These are phyloP conservation scores for Nymphaea thermarum DNA, from an alignment of 164 flowering plant species.

Conservation along the genomic window DNA sequence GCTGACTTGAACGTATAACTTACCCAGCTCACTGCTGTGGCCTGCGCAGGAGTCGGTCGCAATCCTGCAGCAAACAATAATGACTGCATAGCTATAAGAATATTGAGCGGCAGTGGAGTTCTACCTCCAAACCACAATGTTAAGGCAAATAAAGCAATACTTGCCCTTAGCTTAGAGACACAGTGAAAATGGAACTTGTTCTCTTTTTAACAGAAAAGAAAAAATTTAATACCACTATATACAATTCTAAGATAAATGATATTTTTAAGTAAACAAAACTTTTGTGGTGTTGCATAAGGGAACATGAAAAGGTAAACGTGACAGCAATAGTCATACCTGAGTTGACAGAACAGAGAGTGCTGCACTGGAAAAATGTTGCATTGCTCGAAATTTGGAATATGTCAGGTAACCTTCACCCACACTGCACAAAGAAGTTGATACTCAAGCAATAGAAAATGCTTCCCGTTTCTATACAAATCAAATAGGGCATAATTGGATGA, in stretches of 20 bases:
- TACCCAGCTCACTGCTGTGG: slow-evolving; percentile 97
- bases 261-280: not conserved
- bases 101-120: slow-evolving; percentile 13
- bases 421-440: slow-evolving; percentile 31
- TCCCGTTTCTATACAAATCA: not conserved
- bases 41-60: slow-evolving; percentile 97
- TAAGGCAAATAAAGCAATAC: not conserved
- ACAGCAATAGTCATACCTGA: slow-evolving; percentile 51
- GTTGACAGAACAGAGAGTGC: slow-evolving; percentile 88
- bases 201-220: slow-evolving; percentile 1
- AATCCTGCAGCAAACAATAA: slow-evolving; percentile 98
- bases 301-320: not conserved
- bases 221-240: not conserved
- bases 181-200: not conserved
- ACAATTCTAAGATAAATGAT: not conserved
- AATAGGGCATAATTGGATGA: not conserved
- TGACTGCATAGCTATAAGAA: slow-evolving; percentile 74
- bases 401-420: slow-evolving; percentile 89
- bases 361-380: slow-evolving; percentile 89
- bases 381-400: slow-evolving; percentile 83
- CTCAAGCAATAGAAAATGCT: slow-evolving; percentile 1
- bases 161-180: not conserved
- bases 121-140: not conserved
- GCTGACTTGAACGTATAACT: slow-evolving; percentile 6
- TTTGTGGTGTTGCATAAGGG: not conserved